Evolutionary conservation across 192 early-diverging fungal species (phyloP), one percentile per base, ranked within the genome.

Genomic region (Phlyctochytrium bullatum): DNA sequence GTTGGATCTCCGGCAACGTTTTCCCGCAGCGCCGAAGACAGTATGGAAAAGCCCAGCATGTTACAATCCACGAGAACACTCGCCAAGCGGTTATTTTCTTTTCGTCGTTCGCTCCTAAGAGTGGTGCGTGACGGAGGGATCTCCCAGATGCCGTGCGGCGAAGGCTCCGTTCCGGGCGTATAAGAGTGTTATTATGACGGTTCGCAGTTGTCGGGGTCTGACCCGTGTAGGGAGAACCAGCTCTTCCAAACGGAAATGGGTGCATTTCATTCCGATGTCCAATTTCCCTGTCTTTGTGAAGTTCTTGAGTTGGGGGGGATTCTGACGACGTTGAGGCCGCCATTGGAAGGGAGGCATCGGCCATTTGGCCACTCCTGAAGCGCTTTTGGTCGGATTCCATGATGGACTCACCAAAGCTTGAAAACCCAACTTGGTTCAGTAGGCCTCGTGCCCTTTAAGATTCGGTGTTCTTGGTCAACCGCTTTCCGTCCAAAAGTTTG

Each of bases 11-110:
- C 6, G 27, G 54, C 14, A 25, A 25, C 54, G 4, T 14, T 28
- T 25, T 57, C 54, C 54, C 54, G 27, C 54, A 57, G 4, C 25
- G 10, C 27, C 54, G 12, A 14, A 57, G 54, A 28, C 54, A 57
- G 12, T 25, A 57, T 6, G 54, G 54, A 6, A 57, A 57, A 10
- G 54, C 54, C 20, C 54, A 57, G 27, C 12, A 57, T 57, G 54
- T 57, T 25, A 57, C 54, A 6, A 25, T 28, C 54, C 54, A 57
- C 54, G 54, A 57, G 27, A 57, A 57, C 12, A 10, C 12, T 25
- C 54, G 10, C 54, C 54, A 57, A 20, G 54, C 20, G 6, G 14
- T 57, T 10, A 57, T 10, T 25, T 57, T 57, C 20, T 47, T 47
- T 25, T 10, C 27, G 54, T 57, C 54, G 27, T 10, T 28, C 25